Evolutionary conservation across 768 basidiomycete genomes (phyloP), one percentile per base, ranked within the genome.

Genomic region (Auriculariales sp.): DNA sequence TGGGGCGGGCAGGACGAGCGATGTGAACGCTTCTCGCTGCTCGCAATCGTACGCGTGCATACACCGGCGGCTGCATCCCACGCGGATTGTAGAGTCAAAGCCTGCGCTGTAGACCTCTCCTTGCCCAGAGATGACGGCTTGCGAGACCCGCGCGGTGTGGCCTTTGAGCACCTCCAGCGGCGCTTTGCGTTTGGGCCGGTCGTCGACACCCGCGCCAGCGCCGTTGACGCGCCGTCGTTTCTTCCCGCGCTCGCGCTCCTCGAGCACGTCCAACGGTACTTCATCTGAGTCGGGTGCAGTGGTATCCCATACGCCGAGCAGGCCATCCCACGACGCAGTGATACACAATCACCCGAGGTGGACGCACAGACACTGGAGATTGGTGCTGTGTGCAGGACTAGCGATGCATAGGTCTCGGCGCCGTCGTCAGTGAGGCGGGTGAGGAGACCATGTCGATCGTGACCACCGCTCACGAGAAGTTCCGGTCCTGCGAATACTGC

Each of bases 11-110:
- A 75, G 57, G 19, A 72, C 73, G 25, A 89, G 60, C 49, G 80
- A 75, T 0, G 85, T 67, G 69, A 90, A 85, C 2, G 83, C 57
- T 81, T 82, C 59, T 85, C 81, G 0, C 83, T 71, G 68, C 81
- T 52, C 55, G 88, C 85, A 39, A 86, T 77, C 1, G 84, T 87
- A 36, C 73, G 61, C 0, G 71, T 68, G 52, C 83, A 90, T 4
- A 88, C 64, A 2, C 84, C 89, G 32, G 69, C 73, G 56, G 88
- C 83, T 3, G 83, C 69, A 58, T 95, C 90, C 94, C 94, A 99
- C 2, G 72, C 68, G 72, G 4, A 97, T 78, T 0, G 89, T 89
- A 27, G 92, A 94, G 64, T 95, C 93, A 59, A 89, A 88, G 0
- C 88, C 86, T 58, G 81, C 83, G 56, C 85, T 89, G 54, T 79